Percentiles rank a stretch among this genome's conserved stretches.
Evolutionary conservation across 306 rosid genomes (phyloP).

Genomic region (Lathyrus aphaca): DNA sequence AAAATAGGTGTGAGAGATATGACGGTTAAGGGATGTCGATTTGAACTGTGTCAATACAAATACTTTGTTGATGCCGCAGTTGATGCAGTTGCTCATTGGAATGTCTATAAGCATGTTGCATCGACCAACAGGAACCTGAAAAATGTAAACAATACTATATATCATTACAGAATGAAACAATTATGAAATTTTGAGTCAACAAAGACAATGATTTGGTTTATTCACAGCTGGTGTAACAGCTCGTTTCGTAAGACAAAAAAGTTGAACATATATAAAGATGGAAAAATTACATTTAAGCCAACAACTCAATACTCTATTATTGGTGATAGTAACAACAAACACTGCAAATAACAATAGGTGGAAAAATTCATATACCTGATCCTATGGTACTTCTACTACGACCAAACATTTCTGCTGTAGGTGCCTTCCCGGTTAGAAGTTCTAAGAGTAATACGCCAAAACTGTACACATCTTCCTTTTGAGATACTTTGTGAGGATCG

Average conservation of each 20-base stretch:
- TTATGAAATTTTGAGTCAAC: not conserved
- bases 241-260: constrained; percentile 81
- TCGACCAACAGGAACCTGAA: constrained; percentile 96
- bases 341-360: no score
- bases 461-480: constrained; percentile 74
- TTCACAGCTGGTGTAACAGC: constrained; percentile 76
- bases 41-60: constrained; percentile 86
- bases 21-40: constrained; percentile 90
- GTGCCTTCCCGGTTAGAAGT: constrained; percentile 75
- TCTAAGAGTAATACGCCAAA: constrained; percentile 72
- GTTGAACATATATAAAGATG: no score
- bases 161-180: constrained; percentile 29
- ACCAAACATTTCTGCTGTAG: no score
- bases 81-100: constrained; percentile 98
- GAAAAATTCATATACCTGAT: no score
- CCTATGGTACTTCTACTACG: no score
- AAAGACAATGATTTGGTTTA: constrained; percentile 33
- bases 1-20: constrained; percentile 82
- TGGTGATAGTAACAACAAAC: no score
- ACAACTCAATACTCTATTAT: no score
- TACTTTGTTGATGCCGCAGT: constrained; percentile 84
- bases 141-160: constrained; percentile 4
- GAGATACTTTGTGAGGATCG: constrained; percentile 69
- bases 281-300: no score
- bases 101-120: constrained; percentile 89